A percentile compares a stretch with the other conserved stretches of the same genome.
Evolutionary conservation across 768 basidiomycete genomes (phyloP).

Genomic region (Boletus tylopilopsis): DNA sequence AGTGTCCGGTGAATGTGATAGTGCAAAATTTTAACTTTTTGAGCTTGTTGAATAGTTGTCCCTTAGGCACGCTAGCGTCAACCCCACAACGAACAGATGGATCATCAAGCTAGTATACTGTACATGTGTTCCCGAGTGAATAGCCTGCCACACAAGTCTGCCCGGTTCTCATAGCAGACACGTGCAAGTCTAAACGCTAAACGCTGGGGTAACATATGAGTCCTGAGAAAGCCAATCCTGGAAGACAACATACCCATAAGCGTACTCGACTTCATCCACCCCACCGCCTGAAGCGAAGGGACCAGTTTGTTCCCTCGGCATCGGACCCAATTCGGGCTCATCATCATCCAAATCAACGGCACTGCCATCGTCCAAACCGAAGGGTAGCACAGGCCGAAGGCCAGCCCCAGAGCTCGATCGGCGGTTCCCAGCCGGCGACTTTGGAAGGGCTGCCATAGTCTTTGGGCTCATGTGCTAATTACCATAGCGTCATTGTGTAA

Average conservation of each 20-base stretch:
- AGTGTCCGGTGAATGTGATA: background rate
- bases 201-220: constrained; percentile 22
- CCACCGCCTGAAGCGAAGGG: constrained; percentile 79
- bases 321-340: constrained; percentile 67
- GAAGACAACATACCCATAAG: constrained; percentile 61
- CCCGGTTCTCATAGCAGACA: background rate
- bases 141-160: background rate
- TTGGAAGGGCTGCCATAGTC: constrained; percentile 89
- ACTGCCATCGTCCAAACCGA: constrained; percentile 72
- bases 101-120: no score
- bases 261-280: constrained; percentile 89
- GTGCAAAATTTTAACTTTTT: background rate
- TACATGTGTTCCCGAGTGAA: background rate
- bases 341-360: constrained; percentile 70
- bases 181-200: constrained; percentile 1
- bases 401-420: constrained; percentile 82
- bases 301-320: constrained; percentile 67
- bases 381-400: constrained; percentile 77
- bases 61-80: background rate
- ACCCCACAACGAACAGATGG: background rate
- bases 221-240: background rate
- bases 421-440: constrained; percentile 80
- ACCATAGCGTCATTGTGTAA: background rate
- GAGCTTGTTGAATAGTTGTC: background rate
- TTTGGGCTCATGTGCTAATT: constrained; percentile 91